Conservation (phyloP, 441 rosid species). For the Geranium incanum region DNA sequence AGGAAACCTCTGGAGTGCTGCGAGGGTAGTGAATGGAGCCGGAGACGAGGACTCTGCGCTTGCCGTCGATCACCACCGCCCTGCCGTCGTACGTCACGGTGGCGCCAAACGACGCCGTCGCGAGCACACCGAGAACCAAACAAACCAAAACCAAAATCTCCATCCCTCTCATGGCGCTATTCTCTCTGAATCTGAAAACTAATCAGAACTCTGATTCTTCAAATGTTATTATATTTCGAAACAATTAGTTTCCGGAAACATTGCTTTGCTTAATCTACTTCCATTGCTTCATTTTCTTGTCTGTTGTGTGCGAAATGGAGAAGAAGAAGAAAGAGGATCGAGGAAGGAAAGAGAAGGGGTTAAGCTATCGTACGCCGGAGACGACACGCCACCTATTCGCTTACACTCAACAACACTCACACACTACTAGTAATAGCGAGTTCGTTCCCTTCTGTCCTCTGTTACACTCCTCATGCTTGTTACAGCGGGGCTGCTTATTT, state of each 20-base stretch:
- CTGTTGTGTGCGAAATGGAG: not conserved
- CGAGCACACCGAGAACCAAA: slow-evolving; percentile 16
- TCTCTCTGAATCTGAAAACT: not conserved
- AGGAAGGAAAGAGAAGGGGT: not conserved
- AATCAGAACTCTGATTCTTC: slow-evolving; percentile 9
- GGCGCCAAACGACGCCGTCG: slow-evolving; percentile 36
- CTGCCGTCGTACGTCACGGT: slow-evolving; percentile 75
- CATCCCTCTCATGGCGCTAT: slow-evolving; percentile 13
- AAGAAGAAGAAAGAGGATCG: not conserved
- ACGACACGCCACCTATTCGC: slow-evolving; percentile 14
- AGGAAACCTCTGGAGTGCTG: slow-evolving; percentile 66
- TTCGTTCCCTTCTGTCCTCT: not conserved
- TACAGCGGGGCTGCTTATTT: not conserved
- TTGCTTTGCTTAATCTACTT: slow-evolving; percentile 12
- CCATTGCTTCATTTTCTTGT: slow-evolving; percentile 4
- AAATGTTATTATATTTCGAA: not conserved
- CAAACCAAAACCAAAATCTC: slow-evolving; percentile 19
- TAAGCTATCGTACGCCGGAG: slow-evolving; percentile 12
- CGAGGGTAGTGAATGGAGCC: slow-evolving; percentile 97
- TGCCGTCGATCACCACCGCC: slow-evolving; percentile 69
- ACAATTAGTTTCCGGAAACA: slow-evolving; percentile 2
- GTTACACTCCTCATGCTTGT: not conserved
- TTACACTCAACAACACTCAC: slow-evolving; percentile 6
- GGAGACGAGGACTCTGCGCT: slow-evolving; percentile 62
- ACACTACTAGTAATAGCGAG: not conserved